phyloP scores from a whole-genome alignment of 1,139 yeast genomes.

The Candida sp. region DNA sequence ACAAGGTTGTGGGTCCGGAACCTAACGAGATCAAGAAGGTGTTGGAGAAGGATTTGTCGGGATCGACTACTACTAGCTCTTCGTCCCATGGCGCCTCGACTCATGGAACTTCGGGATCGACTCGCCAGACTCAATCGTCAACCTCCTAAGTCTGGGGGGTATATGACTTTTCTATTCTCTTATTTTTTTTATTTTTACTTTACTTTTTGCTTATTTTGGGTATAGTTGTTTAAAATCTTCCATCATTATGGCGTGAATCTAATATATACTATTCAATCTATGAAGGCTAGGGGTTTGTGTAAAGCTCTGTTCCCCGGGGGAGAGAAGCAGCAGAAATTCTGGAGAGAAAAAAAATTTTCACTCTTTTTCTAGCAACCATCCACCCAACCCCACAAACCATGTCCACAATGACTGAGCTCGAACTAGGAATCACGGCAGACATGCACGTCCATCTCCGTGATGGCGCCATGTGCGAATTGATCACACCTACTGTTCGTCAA shows the following conservation, averaged over 20 bases:
- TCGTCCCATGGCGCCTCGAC: background rate
- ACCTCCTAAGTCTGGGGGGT: background rate
- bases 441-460: constrained; percentile 97
- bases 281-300: background rate
- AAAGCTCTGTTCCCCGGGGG: background rate
- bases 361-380: background rate
- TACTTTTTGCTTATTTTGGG: background rate
- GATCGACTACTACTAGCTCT: background rate
- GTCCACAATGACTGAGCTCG: constrained; percentile 34
- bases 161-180: background rate
- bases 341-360: background rate
- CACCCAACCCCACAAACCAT: constrained; percentile 1
- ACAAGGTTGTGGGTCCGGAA: constrained; percentile 82
- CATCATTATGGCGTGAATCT: too few relatives aligned
- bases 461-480: constrained; percentile 89
- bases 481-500: constrained; percentile 85
- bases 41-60: constrained; percentile 14
- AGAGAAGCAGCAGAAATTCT: background rate
- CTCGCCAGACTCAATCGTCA: constrained; percentile 1
- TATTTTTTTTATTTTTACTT: background rate
- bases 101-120: background rate
- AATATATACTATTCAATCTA: too few relatives aligned
- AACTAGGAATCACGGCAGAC: constrained; percentile 89
- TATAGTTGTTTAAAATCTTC: background rate
- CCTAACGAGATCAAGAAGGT: constrained; percentile 31